phyloP scores from a whole-genome alignment of 495 filamentous ascomycete species.

The Jackrogersella multiformis region DNA sequence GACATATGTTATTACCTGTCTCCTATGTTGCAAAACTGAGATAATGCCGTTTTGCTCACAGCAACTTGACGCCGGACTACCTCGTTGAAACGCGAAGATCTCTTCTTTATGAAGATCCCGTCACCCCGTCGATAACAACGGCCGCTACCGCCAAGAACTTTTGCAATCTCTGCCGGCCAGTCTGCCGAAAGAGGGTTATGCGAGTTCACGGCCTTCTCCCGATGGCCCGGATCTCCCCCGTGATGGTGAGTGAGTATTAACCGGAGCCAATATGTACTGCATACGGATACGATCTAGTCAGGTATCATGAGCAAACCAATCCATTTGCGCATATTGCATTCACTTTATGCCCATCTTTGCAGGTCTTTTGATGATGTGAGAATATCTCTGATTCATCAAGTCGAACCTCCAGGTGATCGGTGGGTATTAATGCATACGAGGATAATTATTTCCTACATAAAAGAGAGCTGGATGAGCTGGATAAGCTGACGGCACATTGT shows the following conservation, averaged over 20 bases:
- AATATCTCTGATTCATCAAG: not conserved
- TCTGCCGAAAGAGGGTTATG: not conserved
- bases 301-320: not conserved
- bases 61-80: too few relatives aligned
- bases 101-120: not conserved
- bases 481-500: constrained; percentile 24
- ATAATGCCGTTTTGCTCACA: not conserved
- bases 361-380: not conserved
- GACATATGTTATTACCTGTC: too few relatives aligned
- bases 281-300: too few relatives aligned
- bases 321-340: not conserved
- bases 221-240: not conserved
- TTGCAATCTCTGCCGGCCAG: constrained; percentile 8
- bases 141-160: constrained; percentile 13
- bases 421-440: constrained; percentile 16
- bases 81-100: not conserved
- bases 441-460: not conserved
- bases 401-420: not conserved
- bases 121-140: not conserved
- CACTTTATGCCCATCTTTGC: not conserved
- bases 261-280: not conserved
- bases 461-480: not conserved
- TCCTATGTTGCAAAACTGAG: not conserved
- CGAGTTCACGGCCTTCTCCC: not conserved
- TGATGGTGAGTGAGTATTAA: not conserved